Evolutionary conservation across 1,139 yeast genomes (phyloP), one percentile per base, ranked within the genome.

Genomic region (Yamadazyma diospyri): DNA sequence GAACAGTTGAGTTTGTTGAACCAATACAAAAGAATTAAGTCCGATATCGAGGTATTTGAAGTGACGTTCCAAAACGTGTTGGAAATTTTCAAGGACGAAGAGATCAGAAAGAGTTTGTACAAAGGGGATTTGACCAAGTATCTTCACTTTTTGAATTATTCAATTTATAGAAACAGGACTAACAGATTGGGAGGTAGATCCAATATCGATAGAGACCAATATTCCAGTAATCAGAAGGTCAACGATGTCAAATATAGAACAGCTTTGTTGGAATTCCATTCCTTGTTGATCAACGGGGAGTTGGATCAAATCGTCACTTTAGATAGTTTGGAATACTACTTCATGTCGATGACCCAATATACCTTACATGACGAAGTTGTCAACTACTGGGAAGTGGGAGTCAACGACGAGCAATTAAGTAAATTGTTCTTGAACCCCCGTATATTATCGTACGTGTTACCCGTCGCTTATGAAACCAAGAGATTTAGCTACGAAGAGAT

Each of bases 381-480:
- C 29, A 57, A 53, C 36, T 49, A 61, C 35, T 69, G 75, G 75
- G 75, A 69, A 47, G 45, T 47, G 16, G 73, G 73, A 5, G 67
- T 68, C 29, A 61, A 57, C 40, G 60, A 60, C 40, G 45, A 45
- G 2, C 50, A 52, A n/a, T 46, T 44, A 16, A 61, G 63, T 16
- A 38, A 46, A 13, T 37, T 58, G 20, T 68, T 55, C 47, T 63
- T 55, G 55, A 66, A 66, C 47, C 84, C 78, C 41, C 64, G 65
- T 39, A 83, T 83, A 12, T 76, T 84, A 43, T 86, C 94, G 19
- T 76, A 81, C 7, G 73, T 84, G 23, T 68, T 86, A 49, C 88
- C 88, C 20, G 69, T 82, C 26, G 72, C 87, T 42, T 79, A 70
- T 43, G 77, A 76, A 39, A 66, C 73, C 33, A 78, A 82, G 30